These are phyloP conservation scores for Ricinus communis DNA, from an alignment of 345 rosid species.

Conservation along the genomic window DNA sequence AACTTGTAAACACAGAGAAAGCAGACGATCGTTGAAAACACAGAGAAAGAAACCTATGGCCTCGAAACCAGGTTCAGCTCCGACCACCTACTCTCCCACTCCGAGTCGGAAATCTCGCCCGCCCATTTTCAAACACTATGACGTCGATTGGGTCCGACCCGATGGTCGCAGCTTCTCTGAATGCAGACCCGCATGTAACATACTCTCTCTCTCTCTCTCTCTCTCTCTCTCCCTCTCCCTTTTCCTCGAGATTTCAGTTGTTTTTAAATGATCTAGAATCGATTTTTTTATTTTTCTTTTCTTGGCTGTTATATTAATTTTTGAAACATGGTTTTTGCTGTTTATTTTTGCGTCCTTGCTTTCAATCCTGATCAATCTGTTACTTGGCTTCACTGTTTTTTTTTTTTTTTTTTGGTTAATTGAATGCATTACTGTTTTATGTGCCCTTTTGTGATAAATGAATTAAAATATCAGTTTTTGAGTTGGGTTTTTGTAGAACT, in stretches of 20 bases:
- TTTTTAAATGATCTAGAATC: neutral
- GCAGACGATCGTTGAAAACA: too few relatives aligned
- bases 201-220: neutral
- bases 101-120: constrained; percentile 40
- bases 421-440: too few relatives aligned
- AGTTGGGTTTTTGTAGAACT: too few relatives aligned
- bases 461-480: too few relatives aligned
- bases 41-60: constrained; percentile 31
- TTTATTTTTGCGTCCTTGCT: neutral
- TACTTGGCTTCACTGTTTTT: neutral
- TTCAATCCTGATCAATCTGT: neutral
- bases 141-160: constrained; percentile 84
- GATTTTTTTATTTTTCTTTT: neutral
- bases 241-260: too few relatives aligned
- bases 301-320: too few relatives aligned
- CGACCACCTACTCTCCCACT: constrained; percentile 62
- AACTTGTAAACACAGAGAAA: too few relatives aligned
- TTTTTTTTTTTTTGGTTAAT: neutral
- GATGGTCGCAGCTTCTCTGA: constrained; percentile 88
- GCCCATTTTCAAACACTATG: constrained; percentile 48
- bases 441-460: too few relatives aligned
- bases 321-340: too few relatives aligned
- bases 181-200: constrained; percentile 88
- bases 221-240: neutral
- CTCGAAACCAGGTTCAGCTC: constrained; percentile 43